Evolutionary conservation across 1,284 basidiomycete genomes (phyloP).

Genomic region (Ganoderma boninense): DNA sequence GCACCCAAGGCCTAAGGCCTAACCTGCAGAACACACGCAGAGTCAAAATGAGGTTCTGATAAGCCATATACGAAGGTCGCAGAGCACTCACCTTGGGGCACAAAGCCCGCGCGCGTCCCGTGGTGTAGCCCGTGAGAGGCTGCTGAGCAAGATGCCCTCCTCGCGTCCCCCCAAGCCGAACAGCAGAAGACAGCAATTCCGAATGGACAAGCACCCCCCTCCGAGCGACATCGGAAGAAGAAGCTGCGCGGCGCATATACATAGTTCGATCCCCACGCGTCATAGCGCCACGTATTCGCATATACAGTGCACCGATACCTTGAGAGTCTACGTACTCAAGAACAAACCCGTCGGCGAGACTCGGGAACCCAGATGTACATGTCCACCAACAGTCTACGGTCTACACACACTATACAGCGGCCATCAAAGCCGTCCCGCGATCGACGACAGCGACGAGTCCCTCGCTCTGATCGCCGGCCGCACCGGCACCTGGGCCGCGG

Average conservation of each 20-base stretch:
- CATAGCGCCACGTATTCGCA: not conserved
- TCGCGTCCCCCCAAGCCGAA: not conserved
- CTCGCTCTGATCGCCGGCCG: not conserved
- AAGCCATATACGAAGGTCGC: too few species aligned
- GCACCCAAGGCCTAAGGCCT: too few species aligned
- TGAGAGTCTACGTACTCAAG: too few species aligned
- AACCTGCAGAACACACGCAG: too few species aligned
- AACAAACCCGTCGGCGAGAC: not conserved
- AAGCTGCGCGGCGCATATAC: not conserved
- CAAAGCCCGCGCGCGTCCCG: not conserved
- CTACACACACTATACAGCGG: not conserved
- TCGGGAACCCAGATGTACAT: not conserved
- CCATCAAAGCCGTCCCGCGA: not conserved
- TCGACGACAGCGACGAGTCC: not conserved
- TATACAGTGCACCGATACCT: not conserved
- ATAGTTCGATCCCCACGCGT: not conserved
- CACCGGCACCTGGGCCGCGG: too few species aligned
- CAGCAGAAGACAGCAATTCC: slow-evolving; percentile 2
- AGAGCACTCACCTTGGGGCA: not conserved
- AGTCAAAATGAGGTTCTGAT: not conserved
- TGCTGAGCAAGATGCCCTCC: not conserved
- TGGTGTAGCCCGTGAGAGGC: not conserved
- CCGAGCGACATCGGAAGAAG: not conserved
- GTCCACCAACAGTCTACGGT: not conserved
- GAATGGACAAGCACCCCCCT: not conserved